phyloP scores from a whole-genome alignment of 1,284 basidiomycete genomes.

The Cutaneotrichosporon cyanovorans region DNA sequence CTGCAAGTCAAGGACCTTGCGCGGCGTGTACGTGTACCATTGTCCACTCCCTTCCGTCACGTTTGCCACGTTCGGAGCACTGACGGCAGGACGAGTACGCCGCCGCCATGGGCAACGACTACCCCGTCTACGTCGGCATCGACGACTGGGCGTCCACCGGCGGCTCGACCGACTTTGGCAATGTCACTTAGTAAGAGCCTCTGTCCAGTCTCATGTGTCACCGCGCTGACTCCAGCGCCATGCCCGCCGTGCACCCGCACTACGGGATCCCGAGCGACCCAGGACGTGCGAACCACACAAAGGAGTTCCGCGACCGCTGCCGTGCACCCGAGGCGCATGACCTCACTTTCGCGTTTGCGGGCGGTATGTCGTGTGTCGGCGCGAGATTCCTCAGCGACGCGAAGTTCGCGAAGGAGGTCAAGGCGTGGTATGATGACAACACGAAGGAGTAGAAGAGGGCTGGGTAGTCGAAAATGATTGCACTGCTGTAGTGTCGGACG shows the following conservation, averaged over 20 bases:
- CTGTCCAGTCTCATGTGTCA: no score
- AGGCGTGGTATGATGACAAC: constrained; percentile 24
- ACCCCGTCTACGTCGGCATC: constrained; percentile 3
- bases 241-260: constrained; percentile 23
- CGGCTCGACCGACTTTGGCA: constrained; percentile 16
- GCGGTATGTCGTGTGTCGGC: constrained; percentile 37
- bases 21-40: no score
- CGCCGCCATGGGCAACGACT: constrained; percentile 3
- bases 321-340: constrained; percentile 23
- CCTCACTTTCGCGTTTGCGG: constrained; percentile 30
- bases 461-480: not conserved
- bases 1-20: no score
- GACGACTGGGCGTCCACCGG: constrained; percentile 5
- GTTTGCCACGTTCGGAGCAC: no score
- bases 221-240: constrained; percentile 3
- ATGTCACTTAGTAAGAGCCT: constrained; percentile 2
- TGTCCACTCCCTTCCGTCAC: no score
- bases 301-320: constrained; percentile 20
- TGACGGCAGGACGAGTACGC: constrained; percentile 9
- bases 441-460: constrained; percentile 6
- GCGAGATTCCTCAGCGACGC: constrained; percentile 38
- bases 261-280: constrained; percentile 16
- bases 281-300: constrained; percentile 25
- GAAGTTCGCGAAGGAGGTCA: constrained; percentile 28
- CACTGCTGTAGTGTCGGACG: not conserved